phyloP scores from a whole-genome alignment of 2,329 filamentous ascomycete species.

The Monilinia polystroma region DNA sequence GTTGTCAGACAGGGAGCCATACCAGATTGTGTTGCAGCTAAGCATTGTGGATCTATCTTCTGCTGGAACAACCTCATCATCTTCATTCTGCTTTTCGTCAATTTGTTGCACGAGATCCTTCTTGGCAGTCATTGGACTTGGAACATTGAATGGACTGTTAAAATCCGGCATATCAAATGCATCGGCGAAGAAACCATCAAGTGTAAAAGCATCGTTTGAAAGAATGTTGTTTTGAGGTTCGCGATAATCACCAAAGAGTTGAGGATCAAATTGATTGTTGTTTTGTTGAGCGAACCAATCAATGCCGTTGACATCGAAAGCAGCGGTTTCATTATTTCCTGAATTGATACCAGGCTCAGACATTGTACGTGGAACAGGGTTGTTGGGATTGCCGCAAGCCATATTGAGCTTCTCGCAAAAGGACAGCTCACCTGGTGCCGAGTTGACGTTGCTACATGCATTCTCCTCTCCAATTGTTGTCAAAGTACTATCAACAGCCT shows the following conservation, averaged over 20 bases:
- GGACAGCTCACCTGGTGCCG: slow-evolving; percentile 48
- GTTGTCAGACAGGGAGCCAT: slow-evolving; percentile 43
- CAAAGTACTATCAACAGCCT: slow-evolving; percentile 59
- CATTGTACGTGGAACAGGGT: slow-evolving; percentile 51
- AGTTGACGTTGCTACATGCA: slow-evolving; percentile 44
- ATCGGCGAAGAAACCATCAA: slow-evolving; percentile 56
- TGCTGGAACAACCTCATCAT: slow-evolving; percentile 65
- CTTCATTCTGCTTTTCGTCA: slow-evolving; percentile 70
- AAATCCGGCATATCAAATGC: slow-evolving; percentile 77
- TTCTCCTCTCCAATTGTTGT: slow-evolving; percentile 67
- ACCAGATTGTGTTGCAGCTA: slow-evolving; percentile 93
- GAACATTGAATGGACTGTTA: slow-evolving; percentile 74
- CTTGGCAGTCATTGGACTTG: slow-evolving; percentile 48
- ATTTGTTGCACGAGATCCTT: slow-evolving; percentile 75
- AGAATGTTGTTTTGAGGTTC: slow-evolving; percentile 84
- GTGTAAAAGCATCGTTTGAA: slow-evolving; percentile 54
- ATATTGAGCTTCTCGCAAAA: slow-evolving; percentile 57
- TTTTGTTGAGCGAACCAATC: slow-evolving; percentile 80
- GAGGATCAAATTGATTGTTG: slow-evolving; percentile 83
- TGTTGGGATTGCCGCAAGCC: slow-evolving; percentile 53
- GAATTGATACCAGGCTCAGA: slow-evolving; percentile 35
- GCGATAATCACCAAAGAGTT: slow-evolving; percentile 88
- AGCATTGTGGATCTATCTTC: slow-evolving; percentile 64
- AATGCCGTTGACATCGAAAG: slow-evolving; percentile 55
- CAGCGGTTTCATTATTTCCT: slow-evolving; percentile 36